Conservation (phyloP, 2,329 filamentous ascomycete genomes). For the Penicillium sp. region DNA sequence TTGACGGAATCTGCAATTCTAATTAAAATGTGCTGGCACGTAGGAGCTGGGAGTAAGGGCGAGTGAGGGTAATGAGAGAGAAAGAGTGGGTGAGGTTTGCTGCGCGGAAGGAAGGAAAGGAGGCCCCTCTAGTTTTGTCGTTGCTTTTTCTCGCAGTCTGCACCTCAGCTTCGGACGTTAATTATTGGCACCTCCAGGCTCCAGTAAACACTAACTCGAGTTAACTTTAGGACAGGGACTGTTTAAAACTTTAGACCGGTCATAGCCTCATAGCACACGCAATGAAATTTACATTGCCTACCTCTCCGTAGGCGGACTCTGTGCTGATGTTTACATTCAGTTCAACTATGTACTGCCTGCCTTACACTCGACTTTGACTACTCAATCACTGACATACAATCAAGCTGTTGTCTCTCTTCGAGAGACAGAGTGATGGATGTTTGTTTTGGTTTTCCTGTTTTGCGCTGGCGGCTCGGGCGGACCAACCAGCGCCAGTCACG, state of each 20-base stretch:
- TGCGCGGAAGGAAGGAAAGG: slow-evolving; percentile 5
- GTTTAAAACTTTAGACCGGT: too few species aligned
- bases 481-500: slow-evolving; percentile 2
- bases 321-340: too few species aligned
- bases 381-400: too few species aligned
- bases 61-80: neutral
- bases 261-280: too few species aligned
- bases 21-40: neutral
- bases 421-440: slow-evolving; percentile 16
- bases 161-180: too few species aligned
- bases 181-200: too few species aligned
- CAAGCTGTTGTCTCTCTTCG: neutral
- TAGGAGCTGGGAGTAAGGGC: neutral
- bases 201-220: too few species aligned
- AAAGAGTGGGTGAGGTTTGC: neutral
- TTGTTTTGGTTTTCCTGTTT: slow-evolving; percentile 32
- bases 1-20: neutral
- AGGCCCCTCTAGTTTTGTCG: slow-evolving; percentile 11
- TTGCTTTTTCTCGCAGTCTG: slow-evolving; percentile 7
- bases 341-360: too few species aligned
- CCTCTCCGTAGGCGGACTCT: too few species aligned
- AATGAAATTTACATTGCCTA: too few species aligned
- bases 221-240: too few species aligned
- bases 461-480: neutral
- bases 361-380: too few species aligned